Percentiles rank a stretch among this genome's conserved stretches.
These are phyloP conservation scores for Fistulifera pelliculosa DNA, from an alignment of 108 stramenopile species.

Conservation along the genomic window DNA sequence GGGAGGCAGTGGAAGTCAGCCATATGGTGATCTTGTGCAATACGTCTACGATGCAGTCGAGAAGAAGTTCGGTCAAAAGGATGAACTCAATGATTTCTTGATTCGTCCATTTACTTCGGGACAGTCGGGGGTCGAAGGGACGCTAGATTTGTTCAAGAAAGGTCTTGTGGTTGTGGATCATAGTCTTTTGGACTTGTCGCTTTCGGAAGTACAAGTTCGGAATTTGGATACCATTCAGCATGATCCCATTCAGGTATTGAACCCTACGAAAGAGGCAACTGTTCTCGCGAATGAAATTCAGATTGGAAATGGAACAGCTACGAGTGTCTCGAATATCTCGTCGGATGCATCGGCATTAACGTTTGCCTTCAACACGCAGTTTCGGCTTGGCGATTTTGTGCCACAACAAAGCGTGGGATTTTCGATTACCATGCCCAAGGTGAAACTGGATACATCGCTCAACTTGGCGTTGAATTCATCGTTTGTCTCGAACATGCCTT, in stretches of 20 bases:
- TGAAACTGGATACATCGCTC: slow-evolving; percentile 4
- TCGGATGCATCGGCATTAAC: slow-evolving; percentile 15
- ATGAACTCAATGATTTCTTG: slow-evolving; percentile 53
- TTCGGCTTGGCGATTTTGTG: slow-evolving; percentile 22
- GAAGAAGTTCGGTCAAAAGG: slow-evolving; percentile 23
- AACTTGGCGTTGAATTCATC: slow-evolving; percentile 33
- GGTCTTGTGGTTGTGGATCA: slow-evolving; percentile 3
- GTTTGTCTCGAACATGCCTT: slow-evolving; percentile 42
- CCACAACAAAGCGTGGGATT: slow-evolving; percentile 21
- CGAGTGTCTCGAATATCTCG: slow-evolving; percentile 3
- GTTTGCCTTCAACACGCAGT: slow-evolving; percentile 26
- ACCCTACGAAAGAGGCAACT: slow-evolving; percentile 3
- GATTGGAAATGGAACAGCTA: background rate
- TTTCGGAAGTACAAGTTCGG: slow-evolving; percentile 23
- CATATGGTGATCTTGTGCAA: slow-evolving; percentile 47
- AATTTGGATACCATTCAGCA: slow-evolving; percentile 28
- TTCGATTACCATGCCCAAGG: slow-evolving; percentile 13
- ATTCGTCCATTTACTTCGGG: slow-evolving; percentile 39
- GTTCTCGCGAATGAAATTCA: slow-evolving; percentile 3
- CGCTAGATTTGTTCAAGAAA: slow-evolving; percentile 14
- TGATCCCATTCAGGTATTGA: slow-evolving; percentile 16
- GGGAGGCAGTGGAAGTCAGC: slow-evolving; percentile 24
- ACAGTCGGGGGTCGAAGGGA: slow-evolving; percentile 51
- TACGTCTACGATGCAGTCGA: slow-evolving; percentile 19
- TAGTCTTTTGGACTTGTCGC: slow-evolving; percentile 17